phyloP scores from a whole-genome alignment of 148 eudicot genomes.

The Nepenthes mirabilis region DNA sequence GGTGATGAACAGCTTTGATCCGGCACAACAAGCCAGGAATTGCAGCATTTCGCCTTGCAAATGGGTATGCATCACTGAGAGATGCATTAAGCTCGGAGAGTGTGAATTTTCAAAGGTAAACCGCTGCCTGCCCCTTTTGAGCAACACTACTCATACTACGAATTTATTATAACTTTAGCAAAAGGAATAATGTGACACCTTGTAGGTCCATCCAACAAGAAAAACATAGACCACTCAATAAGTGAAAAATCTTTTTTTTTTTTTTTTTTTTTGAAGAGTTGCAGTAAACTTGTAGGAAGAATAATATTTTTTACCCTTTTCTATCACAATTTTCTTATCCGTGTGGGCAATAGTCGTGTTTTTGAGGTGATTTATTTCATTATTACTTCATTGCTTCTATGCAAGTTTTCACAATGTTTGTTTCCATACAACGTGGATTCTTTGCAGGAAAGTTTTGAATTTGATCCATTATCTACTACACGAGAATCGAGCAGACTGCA shows the following conservation, averaged over 20 bases:
- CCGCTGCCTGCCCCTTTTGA: background rate
- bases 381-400: background rate
- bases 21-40: constrained; percentile 82
- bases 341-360: background rate
- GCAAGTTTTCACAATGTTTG: too few relatives aligned
- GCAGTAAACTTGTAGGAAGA: too few relatives aligned
- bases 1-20: constrained; percentile 49
- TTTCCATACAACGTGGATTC: background rate
- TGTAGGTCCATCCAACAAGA: too few relatives aligned
- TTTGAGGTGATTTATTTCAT: too few relatives aligned
- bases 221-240: too few relatives aligned
- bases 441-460: constrained; percentile 88
- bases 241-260: too few relatives aligned
- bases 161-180: too few relatives aligned
- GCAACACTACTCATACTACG: too few relatives aligned
- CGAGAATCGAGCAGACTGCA: constrained; percentile 50
- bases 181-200: too few relatives aligned
- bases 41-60: constrained; percentile 84
- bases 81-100: constrained; percentile 78
- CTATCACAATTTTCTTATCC: background rate
- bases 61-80: constrained; percentile 75
- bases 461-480: constrained; percentile 66
- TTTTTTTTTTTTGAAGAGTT: too few relatives aligned
- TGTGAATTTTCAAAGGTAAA: constrained; percentile 75
- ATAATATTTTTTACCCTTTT: too few relatives aligned